A percentile compares a stretch with the other conserved stretches of the same genome.
phyloP scores from a whole-genome alignment of 2,329 filamentous ascomycete species.

The Alternaria brassicae region DNA sequence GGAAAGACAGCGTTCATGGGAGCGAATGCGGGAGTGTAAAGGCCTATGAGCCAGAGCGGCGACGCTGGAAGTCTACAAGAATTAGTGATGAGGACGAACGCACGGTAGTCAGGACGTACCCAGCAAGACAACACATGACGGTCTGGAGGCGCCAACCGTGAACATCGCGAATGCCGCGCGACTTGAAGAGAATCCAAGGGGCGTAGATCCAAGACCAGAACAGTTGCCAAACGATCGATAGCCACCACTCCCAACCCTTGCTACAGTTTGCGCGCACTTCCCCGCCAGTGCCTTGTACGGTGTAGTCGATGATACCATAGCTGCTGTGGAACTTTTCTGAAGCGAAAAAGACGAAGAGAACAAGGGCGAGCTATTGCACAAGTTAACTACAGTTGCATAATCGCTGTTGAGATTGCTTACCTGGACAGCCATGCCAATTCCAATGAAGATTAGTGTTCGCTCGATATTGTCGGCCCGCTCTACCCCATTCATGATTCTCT shows the following conservation, averaged over 20 bases:
- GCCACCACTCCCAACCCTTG: slow-evolving; percentile 49
- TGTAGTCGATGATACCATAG: slow-evolving; percentile 43
- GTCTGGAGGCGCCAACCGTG: slow-evolving; percentile 45
- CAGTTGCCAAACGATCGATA: slow-evolving; percentile 47
- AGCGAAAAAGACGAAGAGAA: slow-evolving; percentile 41
- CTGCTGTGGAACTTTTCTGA: slow-evolving; percentile 44
- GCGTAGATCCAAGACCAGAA: slow-evolving; percentile 49
- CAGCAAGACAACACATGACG: slow-evolving; percentile 43
- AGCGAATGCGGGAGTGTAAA: slow-evolving; percentile 41
- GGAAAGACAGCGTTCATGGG: slow-evolving; percentile 34
- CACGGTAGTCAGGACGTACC: slow-evolving; percentile 26
- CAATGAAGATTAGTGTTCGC: slow-evolving; percentile 38
- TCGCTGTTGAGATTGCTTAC: slow-evolving; percentile 17
- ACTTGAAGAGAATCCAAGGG: slow-evolving; percentile 46
- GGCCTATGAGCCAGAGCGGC: slow-evolving; percentile 44
- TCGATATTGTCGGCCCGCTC: slow-evolving; percentile 38
- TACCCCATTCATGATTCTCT: slow-evolving; percentile 30
- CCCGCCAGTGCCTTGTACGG: slow-evolving; percentile 30
- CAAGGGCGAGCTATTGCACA: slow-evolving; percentile 27
- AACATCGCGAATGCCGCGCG: slow-evolving; percentile 42
- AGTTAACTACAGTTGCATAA: not conserved
- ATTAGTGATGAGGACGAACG: slow-evolving; percentile 4
- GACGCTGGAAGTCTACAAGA: slow-evolving; percentile 39
- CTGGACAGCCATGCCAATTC: slow-evolving; percentile 36
- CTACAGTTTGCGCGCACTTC: slow-evolving; percentile 36